Base-by-base conservation (phyloP, 129 eudicot genomes). In the Chrysanthemum makinoi region DNA sequence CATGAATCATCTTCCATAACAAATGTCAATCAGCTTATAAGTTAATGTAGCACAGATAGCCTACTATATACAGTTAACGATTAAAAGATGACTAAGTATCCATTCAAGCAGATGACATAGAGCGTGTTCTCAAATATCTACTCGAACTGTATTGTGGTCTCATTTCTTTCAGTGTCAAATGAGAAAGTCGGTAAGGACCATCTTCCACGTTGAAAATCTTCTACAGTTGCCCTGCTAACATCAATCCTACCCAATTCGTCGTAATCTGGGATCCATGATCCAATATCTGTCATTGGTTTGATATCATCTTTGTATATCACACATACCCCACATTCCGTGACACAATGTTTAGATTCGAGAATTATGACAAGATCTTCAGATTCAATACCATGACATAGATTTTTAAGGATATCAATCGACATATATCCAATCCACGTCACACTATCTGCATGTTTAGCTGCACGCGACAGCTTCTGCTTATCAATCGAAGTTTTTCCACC, bases 391-490 rank as follows among this genome's bases (percentile, higher is more conserved):
- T 52, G 50, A 68, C 11, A 68, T 30, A 68, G 49, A 26, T 68
- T 52, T 61, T 26, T 24, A 30, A 68, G 62, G 28, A 52, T 19
- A 28, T 28, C 62, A 68, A 30, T 33, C 16, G 73, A 18, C 73
- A 68, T 2, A 47, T 53, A 68, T 68, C 73, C 51, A 16, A 35
- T 68, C 73, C 73, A 68, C 24, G 7, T 39, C 46, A 51, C 46
- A 52, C n/a, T 22, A 14, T 51, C 11, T 2, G 10, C 17, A 2
- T 46, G 10, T 4, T 68, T 51, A 28, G 73, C 49, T 11, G 14
- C n/a, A 14, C 6, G 14, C 24, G 58, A n/a, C 28, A 47, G 24
- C 13, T 11, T 16, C 10, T 33, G 24, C 19, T 11, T 16, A n/a
- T 33, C 61, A 50, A 15, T 68, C 47, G n/a, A 50, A 5, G 8